A percentile compares a stretch with the other conserved stretches of the same genome.
Evolutionary conservation across 2,329 filamentous ascomycete species (phyloP).

Genomic region (Colletotrichum cuscutae): DNA sequence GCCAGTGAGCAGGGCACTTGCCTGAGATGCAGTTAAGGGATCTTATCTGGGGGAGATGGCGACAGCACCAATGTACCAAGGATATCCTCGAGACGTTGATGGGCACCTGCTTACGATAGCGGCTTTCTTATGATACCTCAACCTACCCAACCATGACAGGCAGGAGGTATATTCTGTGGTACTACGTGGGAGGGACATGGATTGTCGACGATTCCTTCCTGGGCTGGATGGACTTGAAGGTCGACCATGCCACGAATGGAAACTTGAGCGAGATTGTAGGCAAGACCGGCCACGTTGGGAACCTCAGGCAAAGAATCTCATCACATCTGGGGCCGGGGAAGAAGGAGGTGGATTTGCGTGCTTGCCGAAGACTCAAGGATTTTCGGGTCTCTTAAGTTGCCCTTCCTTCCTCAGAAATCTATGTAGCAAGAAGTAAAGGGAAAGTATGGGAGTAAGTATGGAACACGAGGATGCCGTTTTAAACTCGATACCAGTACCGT

Average conservation of each 20-base stretch:
- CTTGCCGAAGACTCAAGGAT: background rate
- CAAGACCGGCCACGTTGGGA: background rate
- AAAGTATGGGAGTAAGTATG: background rate
- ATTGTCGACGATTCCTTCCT: background rate
- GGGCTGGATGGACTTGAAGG: background rate
- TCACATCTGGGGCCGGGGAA: background rate
- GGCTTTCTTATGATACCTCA: background rate
- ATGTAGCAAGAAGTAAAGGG: background rate
- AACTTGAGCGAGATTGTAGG: constrained; percentile 3
- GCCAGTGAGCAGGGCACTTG: background rate
- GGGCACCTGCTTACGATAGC: background rate
- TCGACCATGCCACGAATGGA: constrained; percentile 3
- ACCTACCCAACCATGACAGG: background rate
- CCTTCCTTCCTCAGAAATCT: background rate
- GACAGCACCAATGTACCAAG: background rate
- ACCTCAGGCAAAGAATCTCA: constrained; percentile 1
- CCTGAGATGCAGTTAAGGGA: background rate
- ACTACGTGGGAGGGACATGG: background rate
- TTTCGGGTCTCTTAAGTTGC: background rate
- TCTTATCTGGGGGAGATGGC: background rate
- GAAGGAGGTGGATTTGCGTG: background rate
- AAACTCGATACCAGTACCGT: background rate
- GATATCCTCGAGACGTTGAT: background rate
- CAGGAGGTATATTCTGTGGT: background rate
- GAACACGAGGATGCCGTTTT: background rate